Evolutionary conservation across 192 early-diverging fungal genomes (phyloP).

Genomic region (Borealophlyctis nickersoniae): DNA sequence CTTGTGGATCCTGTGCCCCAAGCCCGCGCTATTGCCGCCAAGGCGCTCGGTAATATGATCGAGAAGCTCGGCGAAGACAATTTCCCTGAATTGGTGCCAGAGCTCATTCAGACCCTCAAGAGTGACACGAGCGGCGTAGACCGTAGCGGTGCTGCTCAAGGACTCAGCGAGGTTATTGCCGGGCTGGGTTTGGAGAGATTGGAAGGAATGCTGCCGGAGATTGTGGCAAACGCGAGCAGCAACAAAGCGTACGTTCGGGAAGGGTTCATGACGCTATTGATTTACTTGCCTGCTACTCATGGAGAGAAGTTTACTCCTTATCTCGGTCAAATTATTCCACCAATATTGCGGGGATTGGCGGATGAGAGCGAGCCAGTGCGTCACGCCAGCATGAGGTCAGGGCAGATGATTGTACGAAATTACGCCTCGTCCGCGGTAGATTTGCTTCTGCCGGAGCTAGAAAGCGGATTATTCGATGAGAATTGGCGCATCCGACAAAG

Average conservation of each 20-base stretch:
- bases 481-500: constrained; percentile 96
- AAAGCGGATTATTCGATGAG: constrained; percentile 82
- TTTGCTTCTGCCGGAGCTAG: constrained; percentile 85
- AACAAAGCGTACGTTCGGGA: constrained; percentile 81
- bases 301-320: constrained; percentile 90
- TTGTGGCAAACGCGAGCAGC: constrained; percentile 75
- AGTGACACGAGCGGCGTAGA: constrained; percentile 89
- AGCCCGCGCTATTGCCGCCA: constrained; percentile 88
- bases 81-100: constrained; percentile 88
- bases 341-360: constrained; percentile 85
- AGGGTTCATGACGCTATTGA: constrained; percentile 92
- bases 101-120: constrained; percentile 83
- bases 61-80: constrained; percentile 87
- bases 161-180: constrained; percentile 87
- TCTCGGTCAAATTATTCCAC: constrained; percentile 80
- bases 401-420: constrained; percentile 88
- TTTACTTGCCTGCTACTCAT: constrained; percentile 94
- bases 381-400: constrained; percentile 86
- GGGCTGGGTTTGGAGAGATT: constrained; percentile 82
- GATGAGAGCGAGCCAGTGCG: constrained; percentile 94
- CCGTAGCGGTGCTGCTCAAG: constrained; percentile 95
- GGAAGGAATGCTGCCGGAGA: constrained; percentile 86
- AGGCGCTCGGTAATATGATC: constrained; percentile 89
- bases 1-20: constrained; percentile 95
- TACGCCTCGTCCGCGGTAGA: constrained; percentile 87